phyloP scores from a whole-genome alignment of 169 alveolate genomes.

The Fabrea salina region DNA sequence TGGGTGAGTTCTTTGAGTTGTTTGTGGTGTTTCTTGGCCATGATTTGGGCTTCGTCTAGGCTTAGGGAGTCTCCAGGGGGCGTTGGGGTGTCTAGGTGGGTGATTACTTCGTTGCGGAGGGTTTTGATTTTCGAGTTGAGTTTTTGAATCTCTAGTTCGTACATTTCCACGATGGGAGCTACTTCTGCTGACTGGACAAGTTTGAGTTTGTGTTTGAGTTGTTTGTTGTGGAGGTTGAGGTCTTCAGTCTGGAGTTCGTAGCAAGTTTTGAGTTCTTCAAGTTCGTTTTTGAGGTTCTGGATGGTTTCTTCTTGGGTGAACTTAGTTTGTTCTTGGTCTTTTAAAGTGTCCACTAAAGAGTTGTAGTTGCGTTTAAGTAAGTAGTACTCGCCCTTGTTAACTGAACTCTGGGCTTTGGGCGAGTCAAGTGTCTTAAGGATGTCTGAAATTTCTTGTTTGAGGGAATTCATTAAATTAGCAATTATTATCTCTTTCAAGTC shows the following conservation, averaged over 20 bases:
- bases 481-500: no score
- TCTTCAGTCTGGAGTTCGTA: conserved; percentile 1
- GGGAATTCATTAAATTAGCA: no score
- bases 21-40: neutral
- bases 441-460: no score
- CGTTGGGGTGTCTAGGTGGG: neutral
- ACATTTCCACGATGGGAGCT: neutral
- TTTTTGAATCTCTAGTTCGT: neutral
- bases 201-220: neutral
- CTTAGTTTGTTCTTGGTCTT: neutral
- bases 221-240: neutral
- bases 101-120: neutral
- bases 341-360: neutral
- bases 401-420: no score
- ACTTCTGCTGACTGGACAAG: neutral
- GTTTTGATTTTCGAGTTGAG: neutral
- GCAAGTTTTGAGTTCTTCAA: neutral
- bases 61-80: no score
- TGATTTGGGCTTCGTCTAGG: neutral
- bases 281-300: neutral
- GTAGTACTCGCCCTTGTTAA: neutral
- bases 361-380: neutral
- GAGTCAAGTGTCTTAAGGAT: no score
- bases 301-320: neutral
- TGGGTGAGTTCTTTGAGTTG: neutral